These are phyloP conservation scores for Blastocystis sp. DNA, from an alignment of 352 stramenopile species.

Conservation along the genomic window DNA sequence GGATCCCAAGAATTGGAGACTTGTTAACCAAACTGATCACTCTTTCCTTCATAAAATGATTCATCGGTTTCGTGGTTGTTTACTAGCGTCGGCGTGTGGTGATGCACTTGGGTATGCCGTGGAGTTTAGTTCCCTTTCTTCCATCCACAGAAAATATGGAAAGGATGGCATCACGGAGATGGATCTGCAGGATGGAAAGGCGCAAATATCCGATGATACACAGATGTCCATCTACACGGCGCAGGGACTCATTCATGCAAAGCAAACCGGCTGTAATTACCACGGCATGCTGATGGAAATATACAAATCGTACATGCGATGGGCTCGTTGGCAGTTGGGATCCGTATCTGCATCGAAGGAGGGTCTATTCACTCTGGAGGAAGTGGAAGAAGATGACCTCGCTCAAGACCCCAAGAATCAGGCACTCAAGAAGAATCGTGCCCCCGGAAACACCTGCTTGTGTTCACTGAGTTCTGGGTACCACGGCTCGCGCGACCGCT, in stretches of 20 bases:
- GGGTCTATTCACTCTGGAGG: neutral
- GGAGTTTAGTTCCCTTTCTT: neutral
- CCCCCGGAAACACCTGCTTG: conserved; percentile 6
- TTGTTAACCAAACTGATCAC: neutral
- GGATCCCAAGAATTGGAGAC: neutral
- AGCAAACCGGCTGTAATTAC: neutral
- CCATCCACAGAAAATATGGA: neutral
- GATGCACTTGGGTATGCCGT: neutral
- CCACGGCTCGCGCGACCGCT: neutral
- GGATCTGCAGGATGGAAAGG: neutral
- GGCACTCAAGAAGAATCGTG: neutral
- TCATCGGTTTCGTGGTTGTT: neutral
- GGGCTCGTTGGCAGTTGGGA: neutral
- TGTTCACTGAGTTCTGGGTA: neutral
- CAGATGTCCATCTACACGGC: conserved; percentile 38
- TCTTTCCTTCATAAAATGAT: neutral
- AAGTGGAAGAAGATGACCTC: neutral
- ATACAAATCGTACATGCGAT: conserved; percentile 23
- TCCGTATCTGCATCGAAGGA: neutral
- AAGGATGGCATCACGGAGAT: neutral
- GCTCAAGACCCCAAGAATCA: neutral
- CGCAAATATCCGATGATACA: conserved; percentile 21
- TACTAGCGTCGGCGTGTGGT: conserved; percentile 33
- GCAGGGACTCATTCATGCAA: conserved; percentile 7
- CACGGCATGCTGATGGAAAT: neutral